Evolutionary conservation across 2,329 filamentous ascomycete genomes (phyloP), one percentile per base, ranked within the genome.

Genomic region (Sporothrix protearum): DNA sequence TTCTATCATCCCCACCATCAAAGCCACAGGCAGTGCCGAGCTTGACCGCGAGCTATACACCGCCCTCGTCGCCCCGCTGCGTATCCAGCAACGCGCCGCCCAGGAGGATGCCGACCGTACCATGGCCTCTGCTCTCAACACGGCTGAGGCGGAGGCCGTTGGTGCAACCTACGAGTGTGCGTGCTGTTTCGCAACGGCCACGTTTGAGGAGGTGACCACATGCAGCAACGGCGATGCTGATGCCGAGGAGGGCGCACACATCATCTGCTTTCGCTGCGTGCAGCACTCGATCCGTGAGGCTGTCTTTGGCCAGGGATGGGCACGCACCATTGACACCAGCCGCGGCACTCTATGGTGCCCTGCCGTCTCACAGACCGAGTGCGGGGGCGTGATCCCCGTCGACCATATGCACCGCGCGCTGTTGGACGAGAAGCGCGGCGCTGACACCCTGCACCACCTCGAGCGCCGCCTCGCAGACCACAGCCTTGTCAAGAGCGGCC

Each of bases 241-340:
- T 30, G 39, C 19, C 39, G 61, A 47, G 7, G 59, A 8, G n/a
- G 61, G 53, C 2, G 89, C 88, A 1, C 92, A 96, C 80, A 87
- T 92, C 78, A 85, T 95, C 70, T 96, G 92, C 81, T 90, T 94
- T 80, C 87, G 88, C 61, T 98, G 96, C 80, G 90, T 98, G 68
- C 90, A 91, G 74, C 89, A 91, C 75, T 91, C 94, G 12, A 86
- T 95, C 72, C 91, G 91, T 67, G 95, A 98, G 79, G 94, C 94
- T 1, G 83, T 98, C 0, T 98, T 97, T 78, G 96, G 96, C 0
- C 96, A 98, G 79, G 93, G 93, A 69, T 97, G 95, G 93, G 87
- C 89, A 67, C 89, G 91, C 72, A 96, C 88, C 76, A 91, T 97
- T 76, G 87, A 96, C 77, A 81, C 88, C 36, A 85, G 89, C 72